Percentiles rank a stretch among this genome's conserved stretches.
phyloP scores from a whole-genome alignment of 805 yeast genomes.

The Komagataella phaffii region DNA sequence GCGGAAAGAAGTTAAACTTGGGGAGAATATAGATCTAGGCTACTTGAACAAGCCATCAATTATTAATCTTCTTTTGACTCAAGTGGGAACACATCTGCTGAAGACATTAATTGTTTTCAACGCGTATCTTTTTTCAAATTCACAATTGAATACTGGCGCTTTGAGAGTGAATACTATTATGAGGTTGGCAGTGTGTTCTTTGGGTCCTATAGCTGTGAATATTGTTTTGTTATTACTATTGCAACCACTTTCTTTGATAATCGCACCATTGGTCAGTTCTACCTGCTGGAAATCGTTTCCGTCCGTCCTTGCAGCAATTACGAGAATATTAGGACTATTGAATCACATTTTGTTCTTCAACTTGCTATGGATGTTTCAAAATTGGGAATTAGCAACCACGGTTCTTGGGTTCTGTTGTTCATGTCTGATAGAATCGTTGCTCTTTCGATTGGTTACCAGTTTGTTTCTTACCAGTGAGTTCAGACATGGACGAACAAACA shows the following conservation, averaged over 20 bases:
- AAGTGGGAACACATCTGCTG: conserved; percentile 58
- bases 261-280: conserved; percentile 20
- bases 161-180: conserved; percentile 43
- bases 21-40: conserved; percentile 23
- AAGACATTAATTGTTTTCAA: conserved; percentile 55
- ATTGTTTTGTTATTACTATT: conserved; percentile 14
- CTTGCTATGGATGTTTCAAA: conserved; percentile 24
- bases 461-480: conserved; percentile 27
- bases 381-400: conserved; percentile 25
- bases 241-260: conserved; percentile 19
- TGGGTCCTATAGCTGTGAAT: conserved; percentile 35
- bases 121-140: conserved; percentile 70
- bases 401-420: conserved; percentile 25
- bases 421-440: conserved; percentile 21
- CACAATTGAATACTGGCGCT: conserved; percentile 67
- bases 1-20: conserved; percentile 15
- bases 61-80: conserved; percentile 67
- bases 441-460: conserved; percentile 19
- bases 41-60: conserved; percentile 69
- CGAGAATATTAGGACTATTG: conserved; percentile 23
- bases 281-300: conserved; percentile 21
- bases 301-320: conserved; percentile 23
- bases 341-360: conserved; percentile 22
- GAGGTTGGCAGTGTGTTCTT: conserved; percentile 40
- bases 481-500: conserved; percentile 23